A percentile compares a stretch with the other conserved stretches of the same genome.
Conservation (phyloP, 352 stramenopile species). For the Aphanomyces invadans region DNA sequence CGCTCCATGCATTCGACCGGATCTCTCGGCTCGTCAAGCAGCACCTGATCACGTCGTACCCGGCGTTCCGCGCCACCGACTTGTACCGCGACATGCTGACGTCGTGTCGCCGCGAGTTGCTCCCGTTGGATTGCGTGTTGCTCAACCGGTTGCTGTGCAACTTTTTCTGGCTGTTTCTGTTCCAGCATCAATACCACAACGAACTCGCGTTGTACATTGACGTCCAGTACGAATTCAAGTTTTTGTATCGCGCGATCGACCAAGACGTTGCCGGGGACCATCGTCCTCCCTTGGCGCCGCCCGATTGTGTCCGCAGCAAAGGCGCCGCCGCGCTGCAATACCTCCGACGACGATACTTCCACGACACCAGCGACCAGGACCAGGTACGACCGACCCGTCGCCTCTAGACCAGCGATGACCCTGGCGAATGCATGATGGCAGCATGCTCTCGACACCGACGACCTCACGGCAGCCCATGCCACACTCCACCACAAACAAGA, state of each 20-base stretch:
- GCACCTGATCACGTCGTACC: conserved; percentile 69
- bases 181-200: conserved; percentile 81
- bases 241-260: conserved; percentile 58
- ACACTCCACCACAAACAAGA: conserved; percentile 73
- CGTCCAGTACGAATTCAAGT: conserved; percentile 84
- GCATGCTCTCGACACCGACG: background rate
- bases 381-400: background rate
- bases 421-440: no score
- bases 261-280: no score
- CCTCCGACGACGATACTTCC: conserved; percentile 80
- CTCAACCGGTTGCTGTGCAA: conserved; percentile 85
- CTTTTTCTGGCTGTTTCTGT: conserved; percentile 86
- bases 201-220: conserved; percentile 81
- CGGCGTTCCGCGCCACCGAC: conserved; percentile 70
- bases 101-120: conserved; percentile 69
- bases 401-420: background rate
- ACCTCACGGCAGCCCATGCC: conserved; percentile 53
- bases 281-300: conserved; percentile 40
- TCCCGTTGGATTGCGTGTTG: conserved; percentile 74
- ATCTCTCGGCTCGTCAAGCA: conserved; percentile 72
- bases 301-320: conserved; percentile 50
- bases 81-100: conserved; percentile 75
- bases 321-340: conserved; percentile 60
- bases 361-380: conserved; percentile 57
- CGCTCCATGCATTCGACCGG: conserved; percentile 69